phyloP scores from a whole-genome alignment of 441 rosid genomes.

The Iberis amara region DNA sequence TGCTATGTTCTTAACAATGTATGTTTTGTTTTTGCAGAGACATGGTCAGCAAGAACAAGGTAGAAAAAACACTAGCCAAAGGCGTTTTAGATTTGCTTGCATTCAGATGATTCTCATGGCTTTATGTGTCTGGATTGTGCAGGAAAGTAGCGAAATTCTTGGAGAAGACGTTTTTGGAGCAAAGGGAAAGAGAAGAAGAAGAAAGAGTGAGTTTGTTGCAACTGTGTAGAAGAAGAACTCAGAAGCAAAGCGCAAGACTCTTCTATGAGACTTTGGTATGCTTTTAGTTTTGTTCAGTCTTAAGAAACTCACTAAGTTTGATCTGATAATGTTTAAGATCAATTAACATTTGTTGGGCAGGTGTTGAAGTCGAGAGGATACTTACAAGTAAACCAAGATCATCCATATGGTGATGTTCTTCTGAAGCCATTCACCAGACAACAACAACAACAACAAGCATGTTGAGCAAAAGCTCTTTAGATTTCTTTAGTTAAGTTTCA shows the following conservation, averaged over 20 bases:
- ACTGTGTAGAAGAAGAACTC: slow-evolving; percentile 48
- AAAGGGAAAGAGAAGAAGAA: slow-evolving; percentile 36
- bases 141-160: slow-evolving; percentile 51
- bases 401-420: slow-evolving; percentile 47
- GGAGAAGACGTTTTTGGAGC: slow-evolving; percentile 37
- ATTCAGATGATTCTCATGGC: slow-evolving; percentile 1
- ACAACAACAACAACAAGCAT: not conserved
- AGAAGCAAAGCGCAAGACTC: slow-evolving; percentile 58
- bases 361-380: slow-evolving; percentile 57
- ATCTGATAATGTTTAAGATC: not conserved
- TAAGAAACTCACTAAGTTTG: not conserved
- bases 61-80: slow-evolving; percentile 12
- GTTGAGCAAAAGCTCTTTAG: too few species aligned
- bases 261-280: slow-evolving; percentile 88
- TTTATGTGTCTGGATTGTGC: slow-evolving; percentile 26
- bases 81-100: not conserved
- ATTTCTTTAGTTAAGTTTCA: too few species aligned
- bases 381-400: slow-evolving; percentile 57
- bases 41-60: slow-evolving; percentile 68
- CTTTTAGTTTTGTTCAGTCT: too few species aligned
- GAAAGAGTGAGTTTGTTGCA: slow-evolving; percentile 48
- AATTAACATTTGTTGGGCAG: slow-evolving; percentile 34
- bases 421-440: slow-evolving; percentile 26
- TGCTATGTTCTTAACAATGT: slow-evolving; percentile 19
- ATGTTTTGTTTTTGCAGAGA: slow-evolving; percentile 39